Evolutionary conservation across 306 rosid species (phyloP), one percentile per base, ranked within the genome.

Genomic region (Lupinus albus): DNA sequence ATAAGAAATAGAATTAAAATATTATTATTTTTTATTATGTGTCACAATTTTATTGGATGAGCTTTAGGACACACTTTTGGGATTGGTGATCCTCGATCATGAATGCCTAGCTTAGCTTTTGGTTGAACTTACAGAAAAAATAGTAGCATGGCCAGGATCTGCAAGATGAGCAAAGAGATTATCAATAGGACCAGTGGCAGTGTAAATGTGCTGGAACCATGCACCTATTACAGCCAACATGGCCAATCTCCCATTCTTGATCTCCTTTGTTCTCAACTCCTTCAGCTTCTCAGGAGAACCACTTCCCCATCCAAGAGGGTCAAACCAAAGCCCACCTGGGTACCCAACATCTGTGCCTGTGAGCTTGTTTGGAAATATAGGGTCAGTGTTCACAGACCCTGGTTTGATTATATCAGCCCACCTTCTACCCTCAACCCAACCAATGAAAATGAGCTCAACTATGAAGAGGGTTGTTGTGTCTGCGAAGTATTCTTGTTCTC

Each of bases 81-180:
- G n/a, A n/a, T n/a, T n/a, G n/a, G n/a, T n/a, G n/a, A n/a, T n/a
- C n/a, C n/a, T n/a, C n/a, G n/a, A n/a, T n/a, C n/a, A n/a, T n/a
- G n/a, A n/a, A n/a, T n/a, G n/a, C n/a, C n/a, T n/a, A 42, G 51
- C 7, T 8, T 20, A 64, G 56, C 2, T n/a, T n/a, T 21, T 20
- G 8, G 5, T 30, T 9, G 2, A 8, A 81, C 89, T 78, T 63
- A 87, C 94, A 57, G 87, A 74, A 45, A 87, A 87, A 52, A 87
- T 59, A 39, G 86, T 87, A 71, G 92, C 92, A 76, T 87, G 92
- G 36, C 92, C 89, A 5, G 92, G 92, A 76, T 87, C 92, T 8
- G 92, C 51, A 46, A 87, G 92, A 74, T 87, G 92, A 46, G 89
- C 84, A 45, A 46, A 46, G 51, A 46, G 51, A 18, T 46, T 46